Base-by-base conservation (phyloP, 2,329 filamentous ascomycete genomes). In the Paraphaeosphaeria minitans region DNA sequence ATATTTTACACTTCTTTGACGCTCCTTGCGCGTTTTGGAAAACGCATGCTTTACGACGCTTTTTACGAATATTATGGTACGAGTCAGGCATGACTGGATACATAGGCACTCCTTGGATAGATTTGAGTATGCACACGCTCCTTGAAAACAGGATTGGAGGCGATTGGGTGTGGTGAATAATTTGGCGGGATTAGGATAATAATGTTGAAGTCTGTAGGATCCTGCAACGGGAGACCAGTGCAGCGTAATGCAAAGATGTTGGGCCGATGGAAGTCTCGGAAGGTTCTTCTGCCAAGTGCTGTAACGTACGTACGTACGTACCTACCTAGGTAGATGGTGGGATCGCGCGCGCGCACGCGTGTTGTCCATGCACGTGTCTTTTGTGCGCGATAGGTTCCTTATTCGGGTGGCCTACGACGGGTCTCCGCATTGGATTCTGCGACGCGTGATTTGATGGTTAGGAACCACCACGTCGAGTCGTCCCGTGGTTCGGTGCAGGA, bases 31-130 rank as follows among this genome's bases (percentile, higher is more conserved):
- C 42, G 19, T 31, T 27, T 16, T 14, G 19, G 19, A 19, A 19
- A 55, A n/a, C 21, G 29, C 31, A 41, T 19, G 27, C 5, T 55
- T 50, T 13, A 50, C 47, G 45, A 31, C n/a, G 21, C 43, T 21
- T 49, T 56, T 56, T 43, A 43, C 16, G 46, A 56, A 49, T 50
- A 50, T 50, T 22, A 49, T 56, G 53, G 53, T 29, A 48, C 41
- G 22, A 33, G 16, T 21, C 35, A 12, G 27, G 46, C 3, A 49
- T 19, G 8, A 49, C 41, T 43, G 41, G 41, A 31, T 35, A 49
- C 27, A 21, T 21, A 10, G 29, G 46, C 51, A 46, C 51, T 53
- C 43, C 22, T 55, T 55, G 9, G 52, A 54, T 48, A 43, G 43
- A 55, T 21, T 21, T 24, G n/a, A 22, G 33, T 41, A 29, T 43